These are phyloP conservation scores for Copromyces sp. DNA, from an alignment of 495 filamentous ascomycete species.

Conservation along the genomic window DNA sequence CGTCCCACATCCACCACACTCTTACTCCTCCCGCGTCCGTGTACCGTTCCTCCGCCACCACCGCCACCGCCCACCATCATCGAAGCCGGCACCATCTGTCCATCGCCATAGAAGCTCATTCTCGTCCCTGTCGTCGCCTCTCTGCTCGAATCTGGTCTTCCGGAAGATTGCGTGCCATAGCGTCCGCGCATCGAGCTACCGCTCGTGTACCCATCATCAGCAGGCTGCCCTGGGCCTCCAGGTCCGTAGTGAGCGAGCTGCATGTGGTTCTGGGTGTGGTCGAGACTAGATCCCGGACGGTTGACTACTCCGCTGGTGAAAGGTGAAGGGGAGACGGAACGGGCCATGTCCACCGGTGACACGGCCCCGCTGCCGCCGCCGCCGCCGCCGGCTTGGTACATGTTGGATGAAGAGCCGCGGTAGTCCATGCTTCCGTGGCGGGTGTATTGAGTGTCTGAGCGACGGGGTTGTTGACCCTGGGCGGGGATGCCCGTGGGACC, in stretches of 20 bases:
- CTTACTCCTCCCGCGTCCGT: constrained; percentile 49
- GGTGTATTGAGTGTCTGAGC: neutral
- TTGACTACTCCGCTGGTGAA: constrained; percentile 4
- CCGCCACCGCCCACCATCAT: constrained; percentile 29
- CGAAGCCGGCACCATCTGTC: constrained; percentile 29
- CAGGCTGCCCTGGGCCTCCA: neutral
- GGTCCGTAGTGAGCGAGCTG: neutral
- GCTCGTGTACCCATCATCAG: neutral
- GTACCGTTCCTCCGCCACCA: constrained; percentile 27
- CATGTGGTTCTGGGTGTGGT: neutral
- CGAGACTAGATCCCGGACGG: neutral
- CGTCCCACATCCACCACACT: constrained; percentile 57
- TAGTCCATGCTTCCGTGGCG: neutral
- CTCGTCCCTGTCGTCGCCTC: constrained; percentile 24
- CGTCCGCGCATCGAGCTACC: neutral
- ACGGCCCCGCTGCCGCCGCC: constrained; percentile 47
- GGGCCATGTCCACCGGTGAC: constrained; percentile 18
- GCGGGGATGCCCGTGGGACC: constrained; percentile 3
- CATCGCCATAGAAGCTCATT: constrained; percentile 49
- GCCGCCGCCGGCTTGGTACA: constrained; percentile 36
- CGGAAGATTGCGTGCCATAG: constrained; percentile 8
- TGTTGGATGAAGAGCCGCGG: neutral
- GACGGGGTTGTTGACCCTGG: neutral
- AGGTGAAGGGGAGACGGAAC: constrained; percentile 45
- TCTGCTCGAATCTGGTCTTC: constrained; percentile 26